Conservation (phyloP, 306 rosid species). For the Dryas drummondii region DNA sequence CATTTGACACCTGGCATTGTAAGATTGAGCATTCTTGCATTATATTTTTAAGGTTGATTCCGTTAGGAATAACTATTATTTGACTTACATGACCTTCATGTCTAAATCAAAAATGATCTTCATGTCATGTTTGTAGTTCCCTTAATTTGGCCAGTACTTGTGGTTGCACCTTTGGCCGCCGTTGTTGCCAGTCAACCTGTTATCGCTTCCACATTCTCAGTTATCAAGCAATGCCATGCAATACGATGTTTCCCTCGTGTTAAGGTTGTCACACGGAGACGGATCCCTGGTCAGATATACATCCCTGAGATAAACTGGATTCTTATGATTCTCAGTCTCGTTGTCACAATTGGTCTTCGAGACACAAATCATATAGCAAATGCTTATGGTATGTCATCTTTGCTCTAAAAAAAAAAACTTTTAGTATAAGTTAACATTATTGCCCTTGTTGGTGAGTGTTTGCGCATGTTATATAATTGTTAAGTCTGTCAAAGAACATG, state of each 20-base stretch:
- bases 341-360: constrained; percentile 57
- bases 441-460: not conserved
- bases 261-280: constrained; percentile 74
- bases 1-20: not conserved
- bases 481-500: not conserved
- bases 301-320: constrained; percentile 90
- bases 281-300: constrained; percentile 77
- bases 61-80: not conserved
- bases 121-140: constrained; percentile 58
- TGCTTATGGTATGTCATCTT: constrained; percentile 64
- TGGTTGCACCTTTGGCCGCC: constrained; percentile 64
- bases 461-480: not conserved
- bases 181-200: constrained; percentile 76
- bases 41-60: not conserved
- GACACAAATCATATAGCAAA: constrained; percentile 49
- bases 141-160: constrained; percentile 73
- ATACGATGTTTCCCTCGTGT: constrained; percentile 85
- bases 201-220: constrained; percentile 64
- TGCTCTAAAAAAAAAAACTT: not conserved
- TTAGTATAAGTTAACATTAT: not conserved
- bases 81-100: constrained; percentile 31
- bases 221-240: constrained; percentile 74
- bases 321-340: constrained; percentile 74
- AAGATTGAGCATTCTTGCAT: constrained; percentile 4
- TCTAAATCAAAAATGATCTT: constrained; percentile 22